Percentiles rank a stretch among this genome's conserved stretches.
phyloP scores from a whole-genome alignment of 179 eudicot genomes.

The Patellifolia procumbens region DNA sequence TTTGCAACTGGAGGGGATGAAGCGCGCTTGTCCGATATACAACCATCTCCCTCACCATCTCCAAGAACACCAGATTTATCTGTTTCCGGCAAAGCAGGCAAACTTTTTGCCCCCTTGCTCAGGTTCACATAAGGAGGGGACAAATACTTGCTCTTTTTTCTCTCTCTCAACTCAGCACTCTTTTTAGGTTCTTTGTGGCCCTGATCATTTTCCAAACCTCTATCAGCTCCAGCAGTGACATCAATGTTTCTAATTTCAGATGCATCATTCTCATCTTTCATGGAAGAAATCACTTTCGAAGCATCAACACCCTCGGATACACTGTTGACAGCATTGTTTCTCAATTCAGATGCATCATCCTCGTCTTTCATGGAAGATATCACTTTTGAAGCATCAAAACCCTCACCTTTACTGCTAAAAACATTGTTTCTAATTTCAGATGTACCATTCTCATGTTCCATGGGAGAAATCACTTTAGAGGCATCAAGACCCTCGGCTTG shows the following conservation, averaged over 20 bases:
- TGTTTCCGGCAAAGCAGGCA: slow-evolving; percentile 16
- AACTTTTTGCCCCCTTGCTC: slow-evolving; percentile 31
- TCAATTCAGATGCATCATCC: neutral
- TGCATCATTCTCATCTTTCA: neutral
- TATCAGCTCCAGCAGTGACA: neutral
- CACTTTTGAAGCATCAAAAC: slow-evolving; percentile 19
- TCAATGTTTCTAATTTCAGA: neutral
- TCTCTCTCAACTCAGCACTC: slow-evolving; percentile 38
- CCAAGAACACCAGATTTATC: slow-evolving; percentile 22
- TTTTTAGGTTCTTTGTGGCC: slow-evolving; percentile 25
- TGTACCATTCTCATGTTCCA: neutral
- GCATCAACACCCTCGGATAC: neutral
- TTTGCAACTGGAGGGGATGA: slow-evolving; percentile 23
- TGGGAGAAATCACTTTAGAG: slow-evolving; percentile 4
- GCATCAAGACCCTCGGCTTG: neutral
- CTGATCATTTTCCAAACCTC: slow-evolving; percentile 24
- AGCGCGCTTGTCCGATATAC: slow-evolving; percentile 5
- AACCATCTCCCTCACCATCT: slow-evolving; percentile 19
- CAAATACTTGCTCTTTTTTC: slow-evolving; percentile 43
- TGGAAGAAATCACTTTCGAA: neutral
- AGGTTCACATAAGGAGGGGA: slow-evolving; percentile 41
- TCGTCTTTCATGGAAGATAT: slow-evolving; percentile 16
- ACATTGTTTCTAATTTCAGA: slow-evolving; percentile 15
- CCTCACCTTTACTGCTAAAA: slow-evolving; percentile 12
- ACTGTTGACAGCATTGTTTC: slow-evolving; percentile 6